phyloP scores from a whole-genome alignment of 495 filamentous ascomycete species.

The Aspergillus mulundensis region DNA sequence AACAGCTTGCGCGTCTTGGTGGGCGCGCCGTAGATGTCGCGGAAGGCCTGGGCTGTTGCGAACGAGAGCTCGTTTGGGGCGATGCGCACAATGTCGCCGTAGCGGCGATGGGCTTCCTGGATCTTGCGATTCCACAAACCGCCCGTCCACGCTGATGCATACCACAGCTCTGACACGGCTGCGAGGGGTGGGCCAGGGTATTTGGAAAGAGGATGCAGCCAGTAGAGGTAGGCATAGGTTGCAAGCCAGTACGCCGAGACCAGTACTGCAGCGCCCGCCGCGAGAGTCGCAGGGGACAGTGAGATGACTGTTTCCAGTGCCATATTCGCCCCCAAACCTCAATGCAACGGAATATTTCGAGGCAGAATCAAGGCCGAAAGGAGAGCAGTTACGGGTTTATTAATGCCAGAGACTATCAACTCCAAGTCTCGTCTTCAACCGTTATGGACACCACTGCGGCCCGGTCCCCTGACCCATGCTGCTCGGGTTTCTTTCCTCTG shows the following conservation, averaged over 20 bases:
- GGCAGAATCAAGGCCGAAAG: background rate
- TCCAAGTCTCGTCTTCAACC: background rate
- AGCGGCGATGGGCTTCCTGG: background rate
- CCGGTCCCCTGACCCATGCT: background rate
- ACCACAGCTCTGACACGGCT: constrained; percentile 5
- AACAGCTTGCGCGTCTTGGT: background rate
- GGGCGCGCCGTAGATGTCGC: constrained; percentile 7
- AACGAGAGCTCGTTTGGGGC: constrained; percentile 10
- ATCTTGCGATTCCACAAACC: background rate
- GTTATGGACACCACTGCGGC: background rate
- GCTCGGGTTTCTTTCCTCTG: background rate
- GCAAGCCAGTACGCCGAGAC: background rate
- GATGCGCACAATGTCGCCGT: constrained; percentile 8
- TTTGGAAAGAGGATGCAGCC: constrained; percentile 6
- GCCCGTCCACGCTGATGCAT: background rate
- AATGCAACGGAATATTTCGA: background rate
- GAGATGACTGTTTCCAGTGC: background rate
- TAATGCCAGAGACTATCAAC: background rate
- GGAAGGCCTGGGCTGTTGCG: constrained; percentile 2
- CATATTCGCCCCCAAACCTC: background rate
- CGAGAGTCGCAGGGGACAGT: background rate
- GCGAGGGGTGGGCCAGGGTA: constrained; percentile 6
- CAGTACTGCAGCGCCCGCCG: background rate
- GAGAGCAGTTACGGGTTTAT: background rate
- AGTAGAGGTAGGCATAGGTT: background rate